Percentiles rank a stretch among this genome's conserved stretches.
Conservation (phyloP, 1,284 basidiomycete species). For the Fomitopsis pinicola region DNA sequence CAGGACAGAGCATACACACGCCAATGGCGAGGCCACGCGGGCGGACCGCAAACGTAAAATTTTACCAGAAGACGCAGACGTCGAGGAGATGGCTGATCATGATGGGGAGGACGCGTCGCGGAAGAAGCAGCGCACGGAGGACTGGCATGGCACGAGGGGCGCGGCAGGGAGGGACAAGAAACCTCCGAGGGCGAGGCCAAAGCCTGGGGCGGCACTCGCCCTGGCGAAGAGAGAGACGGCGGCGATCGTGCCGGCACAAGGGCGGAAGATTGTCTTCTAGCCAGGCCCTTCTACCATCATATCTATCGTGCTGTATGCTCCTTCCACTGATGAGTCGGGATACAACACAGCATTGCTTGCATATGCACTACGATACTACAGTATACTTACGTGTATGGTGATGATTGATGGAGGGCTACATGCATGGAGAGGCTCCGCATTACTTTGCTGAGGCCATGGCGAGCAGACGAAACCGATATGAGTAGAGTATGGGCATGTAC, state of each 20-base stretch:
- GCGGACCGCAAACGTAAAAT: constrained; percentile 9
- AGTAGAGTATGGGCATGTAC: neutral
- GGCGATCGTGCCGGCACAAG: constrained; percentile 76
- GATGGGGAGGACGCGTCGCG: constrained; percentile 11
- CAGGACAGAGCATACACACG: constrained; percentile 8
- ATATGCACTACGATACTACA: neutral
- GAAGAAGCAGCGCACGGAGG: constrained; percentile 10
- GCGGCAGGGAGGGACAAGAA: constrained; percentile 9
- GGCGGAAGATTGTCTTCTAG: constrained; percentile 81
- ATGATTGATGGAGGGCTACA: constrained; percentile 2
- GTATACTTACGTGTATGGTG: neutral
- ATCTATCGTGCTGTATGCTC: no score
- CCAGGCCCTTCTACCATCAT: neutral
- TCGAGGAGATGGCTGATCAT: neutral
- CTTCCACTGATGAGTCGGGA: no score
- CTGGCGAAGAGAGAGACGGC: constrained; percentile 83
- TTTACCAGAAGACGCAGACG: constrained; percentile 6
- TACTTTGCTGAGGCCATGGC: neutral
- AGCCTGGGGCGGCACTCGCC: constrained; percentile 89
- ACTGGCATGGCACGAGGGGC: neutral
- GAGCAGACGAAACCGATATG: neutral
- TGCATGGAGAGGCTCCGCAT: neutral
- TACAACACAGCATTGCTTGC: neutral
- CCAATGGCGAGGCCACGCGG: constrained; percentile 2
- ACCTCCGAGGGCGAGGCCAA: constrained; percentile 42